A percentile compares a stretch with the other conserved stretches of the same genome.
Conservation (phyloP, 495 filamentous ascomycete species). For the Neurospora tetrasperma region DNA sequence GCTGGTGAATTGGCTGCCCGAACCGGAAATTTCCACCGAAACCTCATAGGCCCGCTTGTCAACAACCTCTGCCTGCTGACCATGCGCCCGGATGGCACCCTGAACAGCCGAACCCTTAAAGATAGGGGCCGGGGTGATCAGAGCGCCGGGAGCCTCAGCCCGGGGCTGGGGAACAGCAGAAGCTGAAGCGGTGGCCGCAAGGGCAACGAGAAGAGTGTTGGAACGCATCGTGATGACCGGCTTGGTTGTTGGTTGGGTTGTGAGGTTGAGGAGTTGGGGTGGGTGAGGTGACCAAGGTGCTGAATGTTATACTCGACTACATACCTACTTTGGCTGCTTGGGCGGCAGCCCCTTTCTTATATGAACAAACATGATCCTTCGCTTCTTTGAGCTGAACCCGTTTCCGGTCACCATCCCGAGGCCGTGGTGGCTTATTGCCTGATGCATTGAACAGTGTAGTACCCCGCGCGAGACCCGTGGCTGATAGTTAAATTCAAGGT, state of each 20-base stretch:
- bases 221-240: background rate
- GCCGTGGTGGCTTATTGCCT: background rate
- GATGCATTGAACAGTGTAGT: background rate
- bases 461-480: background rate
- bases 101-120: background rate
- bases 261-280: background rate
- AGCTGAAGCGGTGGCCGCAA: background rate
- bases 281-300: background rate
- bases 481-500: background rate
- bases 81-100: background rate
- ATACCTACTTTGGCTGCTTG: background rate
- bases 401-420: background rate
- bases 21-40: background rate
- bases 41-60: background rate
- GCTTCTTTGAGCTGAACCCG: background rate
- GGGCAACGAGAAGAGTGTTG: background rate
- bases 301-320: background rate
- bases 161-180: background rate
- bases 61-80: background rate
- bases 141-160: background rate
- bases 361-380: background rate
- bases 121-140: background rate
- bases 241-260: background rate
- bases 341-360: background rate
- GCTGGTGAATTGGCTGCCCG: background rate